Evolutionary conservation across 805 yeast genomes (phyloP), one percentile per base, ranked within the genome.

Genomic region (Tetrapisispora fleetii): DNA sequence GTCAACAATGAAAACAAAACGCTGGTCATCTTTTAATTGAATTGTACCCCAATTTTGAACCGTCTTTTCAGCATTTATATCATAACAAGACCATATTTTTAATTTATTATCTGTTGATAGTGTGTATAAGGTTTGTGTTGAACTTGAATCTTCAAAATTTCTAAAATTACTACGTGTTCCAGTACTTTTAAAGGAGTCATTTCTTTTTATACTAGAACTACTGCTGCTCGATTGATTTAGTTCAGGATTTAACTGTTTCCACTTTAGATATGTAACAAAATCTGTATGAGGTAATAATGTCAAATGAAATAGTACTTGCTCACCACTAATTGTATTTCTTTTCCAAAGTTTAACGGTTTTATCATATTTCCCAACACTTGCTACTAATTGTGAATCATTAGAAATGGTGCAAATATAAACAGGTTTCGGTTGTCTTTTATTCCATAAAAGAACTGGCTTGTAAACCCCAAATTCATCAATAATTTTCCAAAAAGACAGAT

Each of bases 321-420:
- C 79, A 27, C 75, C 74, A 33, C 84, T 88, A 58, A 80, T 85
- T 8, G 83, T 76, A 8, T 80, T 71, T 45, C 96, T 69, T 47
- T 80, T 73, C 95, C 96, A 90, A 2, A 87, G 71, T 59, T 86
- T 87, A 28, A 86, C 80, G 14, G 84, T 68, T 35, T 72, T 71
- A 61, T 87, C 95, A 60, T 74, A 77, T 38, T 68, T 69, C 0
- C 85, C 81, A 37, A 77, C 73, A 44, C 83, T 75, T 9, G 89
- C 84, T 19, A 89, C 78, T 40, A 81, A 71, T 46, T 75, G 74
- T 0, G 88, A 78, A 53, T 85, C 84, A n/a, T 77, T 79, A 0
- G 95, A 78, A 22, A 85, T 75, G 30, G 72, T 69, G 4, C 81
- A 75, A 43, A 68, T 56, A 52, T 75, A 76, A 1, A 83, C 80